Percentiles rank a stretch among this genome's conserved stretches.
Conservation (phyloP, 441 rosid species). For the Raphanus hybrid region DNA sequence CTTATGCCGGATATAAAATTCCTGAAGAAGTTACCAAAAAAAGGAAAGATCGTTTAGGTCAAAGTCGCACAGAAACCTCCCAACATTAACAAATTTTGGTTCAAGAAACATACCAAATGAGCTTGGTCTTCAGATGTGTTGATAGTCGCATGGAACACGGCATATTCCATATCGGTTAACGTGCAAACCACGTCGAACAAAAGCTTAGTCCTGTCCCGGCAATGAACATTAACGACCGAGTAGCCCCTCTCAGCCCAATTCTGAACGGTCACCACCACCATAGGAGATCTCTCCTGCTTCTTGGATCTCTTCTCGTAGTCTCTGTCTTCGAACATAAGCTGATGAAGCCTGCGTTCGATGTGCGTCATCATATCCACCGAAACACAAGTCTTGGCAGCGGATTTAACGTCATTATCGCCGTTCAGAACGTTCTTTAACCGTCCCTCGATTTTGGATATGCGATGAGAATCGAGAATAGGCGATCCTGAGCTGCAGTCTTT, state of each 20-base stretch:
- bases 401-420: slow-evolving; percentile 77
- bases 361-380: slow-evolving; percentile 73
- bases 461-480: slow-evolving; percentile 73
- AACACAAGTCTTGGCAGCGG: slow-evolving; percentile 64
- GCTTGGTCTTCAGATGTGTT: slow-evolving; percentile 53
- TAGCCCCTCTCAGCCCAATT: slow-evolving; percentile 84
- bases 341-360: slow-evolving; percentile 86
- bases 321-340: slow-evolving; percentile 92
- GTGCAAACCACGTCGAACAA: slow-evolving; percentile 91
- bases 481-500: slow-evolving; percentile 75
- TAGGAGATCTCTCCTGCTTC: slow-evolving; percentile 52
- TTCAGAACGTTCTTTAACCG: slow-evolving; percentile 79
- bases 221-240: slow-evolving; percentile 87
- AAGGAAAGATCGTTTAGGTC: neutral
- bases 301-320: slow-evolving; percentile 77
- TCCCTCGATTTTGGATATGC: slow-evolving; percentile 65
- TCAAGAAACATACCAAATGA: slow-evolving; percentile 39
- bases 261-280: slow-evolving; percentile 78
- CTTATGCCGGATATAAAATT: slow-evolving; percentile 75
- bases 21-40: slow-evolving; percentile 49
- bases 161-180: slow-evolving; percentile 91
- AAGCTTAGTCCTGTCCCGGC: slow-evolving; percentile 78
- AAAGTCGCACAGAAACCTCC: neutral
- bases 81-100: neutral
- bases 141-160: slow-evolving; percentile 85